Base-by-base conservation (phyloP, 2,329 filamentous ascomycete genomes). In the Penicillium thymicola region DNA sequence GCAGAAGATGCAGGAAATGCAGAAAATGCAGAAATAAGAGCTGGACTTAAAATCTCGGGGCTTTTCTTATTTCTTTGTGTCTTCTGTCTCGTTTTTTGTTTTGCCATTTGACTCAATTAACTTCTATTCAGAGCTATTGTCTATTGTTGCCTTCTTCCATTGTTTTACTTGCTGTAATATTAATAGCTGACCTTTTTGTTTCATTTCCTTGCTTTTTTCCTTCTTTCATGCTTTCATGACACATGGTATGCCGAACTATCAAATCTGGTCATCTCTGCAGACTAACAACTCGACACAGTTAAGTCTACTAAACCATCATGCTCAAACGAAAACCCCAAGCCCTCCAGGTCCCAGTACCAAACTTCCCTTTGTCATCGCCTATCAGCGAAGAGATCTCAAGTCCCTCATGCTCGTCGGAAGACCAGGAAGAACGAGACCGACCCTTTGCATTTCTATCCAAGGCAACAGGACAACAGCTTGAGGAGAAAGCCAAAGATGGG, bases 351-450 rank as follows among this genome's bases (percentile, higher is more conserved):
- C 72, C 62, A 27, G 58, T 69, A 16, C 74, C 73, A 21, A 71
- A 63, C 18, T 77, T 78, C 45, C 76, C 76, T 13, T 61, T 78
- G 18, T 76, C 75, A 2, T 78, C 76, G 11, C 76, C 76, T 0
- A 78, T 78, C 55, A 72, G 61, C 21, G 76, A 77, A 51, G 76
- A 78, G 55, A 64, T 76, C 36, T 58, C 68, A 4, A 76, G 72
- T 48, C 75, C 75, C 0, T 71, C 68, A 8, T 68, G 67, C 18
- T 74, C 73, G 3, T 69, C 67, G 1, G 70, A 73, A 47, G 68
- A 69, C 7, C 59, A 62, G 21, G 42, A 68, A 50, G 65, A 68
- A 50, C 64, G 61, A 14, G 64, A 58, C 16, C 66, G 67, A 27
- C 71, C 70, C 1, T 72, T 73, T 45, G 63, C 69, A n/a, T 72